Percentiles rank a stretch among this genome's conserved stretches.
These are phyloP conservation scores for Sarocladium kiliense DNA, from an alignment of 2,329 filamentous ascomycete species.

Conservation along the genomic window DNA sequence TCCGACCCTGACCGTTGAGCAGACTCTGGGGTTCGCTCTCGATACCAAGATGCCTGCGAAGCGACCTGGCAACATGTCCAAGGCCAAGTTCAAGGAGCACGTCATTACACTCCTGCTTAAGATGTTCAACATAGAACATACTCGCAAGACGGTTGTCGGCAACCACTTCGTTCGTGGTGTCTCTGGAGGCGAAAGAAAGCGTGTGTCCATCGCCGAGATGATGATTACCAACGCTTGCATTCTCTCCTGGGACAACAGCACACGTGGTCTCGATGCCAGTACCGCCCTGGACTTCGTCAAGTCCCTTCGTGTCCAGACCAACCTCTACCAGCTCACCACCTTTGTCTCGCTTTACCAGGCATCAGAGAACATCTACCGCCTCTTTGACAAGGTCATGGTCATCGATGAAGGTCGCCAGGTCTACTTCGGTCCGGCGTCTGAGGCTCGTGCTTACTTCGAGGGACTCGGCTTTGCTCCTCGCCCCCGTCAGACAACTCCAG, in stretches of 20 bases:
- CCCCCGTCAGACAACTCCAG: conserved; percentile 73
- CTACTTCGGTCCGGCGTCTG: conserved; percentile 64
- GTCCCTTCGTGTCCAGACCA: conserved; percentile 73
- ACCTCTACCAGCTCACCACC: conserved; percentile 77
- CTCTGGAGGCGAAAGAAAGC: conserved; percentile 73
- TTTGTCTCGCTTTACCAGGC: conserved; percentile 86
- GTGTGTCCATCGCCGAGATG: conserved; percentile 78
- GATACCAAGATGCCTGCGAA: conserved; percentile 82
- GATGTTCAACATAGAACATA: conserved; percentile 94
- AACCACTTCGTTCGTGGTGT: conserved; percentile 77
- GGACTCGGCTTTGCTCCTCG: conserved; percentile 68
- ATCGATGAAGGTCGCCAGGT: conserved; percentile 72
- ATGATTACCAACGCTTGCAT: conserved; percentile 71
- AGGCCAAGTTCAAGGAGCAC: conserved; percentile 69
- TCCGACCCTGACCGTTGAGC: conserved; percentile 78
- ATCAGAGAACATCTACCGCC: conserved; percentile 72
- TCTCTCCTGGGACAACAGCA: conserved; percentile 71
- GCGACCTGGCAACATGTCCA: conserved; percentile 67
- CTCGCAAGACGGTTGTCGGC: conserved; percentile 77
- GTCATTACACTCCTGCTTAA: conserved; percentile 71
- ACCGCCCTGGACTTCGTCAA: conserved; percentile 63
- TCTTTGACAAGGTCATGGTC: conserved; percentile 80
- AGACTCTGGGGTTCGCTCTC: conserved; percentile 80
- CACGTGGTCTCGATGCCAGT: conserved; percentile 62
- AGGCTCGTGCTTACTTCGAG: conserved; percentile 72